phyloP scores from a whole-genome alignment of 2,329 filamentous ascomycete genomes.

The Tolypocladium tropicale region DNA sequence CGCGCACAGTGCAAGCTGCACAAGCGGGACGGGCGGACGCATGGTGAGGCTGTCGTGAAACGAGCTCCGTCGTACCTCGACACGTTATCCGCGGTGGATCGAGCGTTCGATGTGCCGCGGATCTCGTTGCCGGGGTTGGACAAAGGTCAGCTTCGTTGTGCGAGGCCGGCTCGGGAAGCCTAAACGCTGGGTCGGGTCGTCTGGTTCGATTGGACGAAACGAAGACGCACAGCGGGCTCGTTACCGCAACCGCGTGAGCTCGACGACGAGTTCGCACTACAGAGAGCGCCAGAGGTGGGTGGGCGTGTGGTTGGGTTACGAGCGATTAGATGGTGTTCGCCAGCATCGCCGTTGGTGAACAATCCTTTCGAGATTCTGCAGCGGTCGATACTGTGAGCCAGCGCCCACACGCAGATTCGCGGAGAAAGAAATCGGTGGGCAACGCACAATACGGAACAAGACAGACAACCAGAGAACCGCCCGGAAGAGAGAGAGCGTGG shows the following conservation, averaged over 20 bases:
- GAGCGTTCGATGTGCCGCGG: neutral
- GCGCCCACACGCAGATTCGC: neutral
- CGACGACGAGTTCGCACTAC: neutral
- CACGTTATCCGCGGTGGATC: neutral
- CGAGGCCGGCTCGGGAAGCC: conserved; percentile 1
- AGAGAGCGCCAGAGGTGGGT: neutral
- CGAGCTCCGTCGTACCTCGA: conserved; percentile 1
- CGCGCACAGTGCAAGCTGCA: conserved; percentile 38
- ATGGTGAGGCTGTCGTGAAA: conserved; percentile 20
- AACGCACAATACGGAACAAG: neutral
- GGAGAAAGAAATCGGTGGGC: neutral
- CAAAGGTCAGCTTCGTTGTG: neutral
- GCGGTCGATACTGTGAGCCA: neutral
- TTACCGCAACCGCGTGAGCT: no score
- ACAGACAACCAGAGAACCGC: neutral
- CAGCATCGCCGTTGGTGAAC: neutral
- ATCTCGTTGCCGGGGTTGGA: neutral
- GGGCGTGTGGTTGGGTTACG: neutral
- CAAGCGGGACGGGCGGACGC: conserved; percentile 26
- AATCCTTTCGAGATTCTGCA: neutral
- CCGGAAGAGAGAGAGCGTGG: neutral
- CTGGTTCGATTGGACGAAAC: neutral
- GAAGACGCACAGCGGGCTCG: neutral
- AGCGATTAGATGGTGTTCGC: neutral
- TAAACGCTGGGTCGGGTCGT: neutral